Conservation (phyloP, 352 stramenopile species). For the Phytophthora tubulina region DNA sequence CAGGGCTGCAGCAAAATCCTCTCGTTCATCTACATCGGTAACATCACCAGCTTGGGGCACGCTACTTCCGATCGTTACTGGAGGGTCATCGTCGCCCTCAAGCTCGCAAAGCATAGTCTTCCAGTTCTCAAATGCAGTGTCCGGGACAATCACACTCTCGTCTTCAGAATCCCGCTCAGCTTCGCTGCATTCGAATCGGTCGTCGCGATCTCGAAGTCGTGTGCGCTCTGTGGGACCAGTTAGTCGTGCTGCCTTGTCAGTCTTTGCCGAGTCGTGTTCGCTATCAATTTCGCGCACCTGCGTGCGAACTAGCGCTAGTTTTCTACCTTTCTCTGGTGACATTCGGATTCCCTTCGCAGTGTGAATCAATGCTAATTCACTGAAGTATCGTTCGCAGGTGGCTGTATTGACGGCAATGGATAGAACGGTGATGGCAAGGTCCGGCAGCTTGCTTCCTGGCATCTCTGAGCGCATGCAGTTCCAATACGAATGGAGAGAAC, state of each 20-base stretch:
- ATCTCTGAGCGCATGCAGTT: not conserved
- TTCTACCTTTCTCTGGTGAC: not conserved
- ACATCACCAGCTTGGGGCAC: not conserved
- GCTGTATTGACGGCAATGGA: conserved; percentile 10
- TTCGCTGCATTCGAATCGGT: not conserved
- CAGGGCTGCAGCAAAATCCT: not conserved
- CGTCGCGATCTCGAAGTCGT: not conserved
- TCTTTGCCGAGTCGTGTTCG: not conserved
- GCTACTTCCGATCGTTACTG: not conserved
- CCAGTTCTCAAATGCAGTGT: not conserved
- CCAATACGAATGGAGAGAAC: not conserved
- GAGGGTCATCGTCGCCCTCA: not conserved
- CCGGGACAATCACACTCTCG: not conserved
- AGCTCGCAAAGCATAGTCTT: not conserved
- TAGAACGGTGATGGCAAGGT: not conserved
- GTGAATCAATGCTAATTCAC: conserved; percentile 20
- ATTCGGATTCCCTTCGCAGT: conserved; percentile 1
- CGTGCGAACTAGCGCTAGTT: conserved; percentile 4
- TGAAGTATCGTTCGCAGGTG: not conserved
- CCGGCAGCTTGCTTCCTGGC: conserved; percentile 6
- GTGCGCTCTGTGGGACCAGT: not conserved
- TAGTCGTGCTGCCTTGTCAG: not conserved
- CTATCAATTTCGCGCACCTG: conserved; percentile 4
- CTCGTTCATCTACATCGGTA: not conserved
- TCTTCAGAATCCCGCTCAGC: not conserved